Conservation (phyloP, 148 eudicot genomes). For the Rhododendron ovatum region DNA sequence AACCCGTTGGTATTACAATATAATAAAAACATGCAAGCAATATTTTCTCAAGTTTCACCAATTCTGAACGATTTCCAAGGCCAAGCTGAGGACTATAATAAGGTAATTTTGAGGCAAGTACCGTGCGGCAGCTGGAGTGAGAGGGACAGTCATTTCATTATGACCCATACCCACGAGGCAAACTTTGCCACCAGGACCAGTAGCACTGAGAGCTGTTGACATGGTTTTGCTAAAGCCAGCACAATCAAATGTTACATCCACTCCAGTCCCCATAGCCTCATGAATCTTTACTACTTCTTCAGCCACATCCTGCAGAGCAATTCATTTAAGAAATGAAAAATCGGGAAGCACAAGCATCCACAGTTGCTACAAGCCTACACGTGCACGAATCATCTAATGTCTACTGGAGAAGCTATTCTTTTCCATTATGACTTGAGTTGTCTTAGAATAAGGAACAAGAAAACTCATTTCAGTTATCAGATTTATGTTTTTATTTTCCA, state of each 20-base stretch:
- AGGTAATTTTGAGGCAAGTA: slow-evolving; percentile 14
- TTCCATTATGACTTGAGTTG: not conserved
- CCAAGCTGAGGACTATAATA: not conserved
- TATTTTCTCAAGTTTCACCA: not conserved
- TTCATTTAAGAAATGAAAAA: slow-evolving; percentile 1
- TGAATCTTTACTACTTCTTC: slow-evolving; percentile 52
- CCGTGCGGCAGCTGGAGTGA: slow-evolving; percentile 90
- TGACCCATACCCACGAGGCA: slow-evolving; percentile 93
- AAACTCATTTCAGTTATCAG: not conserved
- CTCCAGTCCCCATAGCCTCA: slow-evolving; percentile 53
- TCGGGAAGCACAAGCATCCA: not conserved
- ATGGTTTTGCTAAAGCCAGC: slow-evolving; percentile 88
- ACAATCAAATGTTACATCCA: slow-evolving; percentile 74
- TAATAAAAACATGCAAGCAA: not conserved
- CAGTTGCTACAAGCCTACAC: too few species aligned
- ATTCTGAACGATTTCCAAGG: not conserved
- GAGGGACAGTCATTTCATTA: slow-evolving; percentile 72
- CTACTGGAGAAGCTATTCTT: not conserved
- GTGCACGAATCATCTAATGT: not conserved
- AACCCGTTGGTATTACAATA: not conserved
- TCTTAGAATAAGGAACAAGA: not conserved
- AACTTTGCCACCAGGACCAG: slow-evolving; percentile 77
- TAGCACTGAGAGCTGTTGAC: slow-evolving; percentile 79
- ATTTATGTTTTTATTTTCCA: not conserved
- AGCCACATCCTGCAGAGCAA: slow-evolving; percentile 45